Base-by-base conservation (phyloP, 768 basidiomycete genomes). In the Gloeopeniophorella convolvens region DNA sequence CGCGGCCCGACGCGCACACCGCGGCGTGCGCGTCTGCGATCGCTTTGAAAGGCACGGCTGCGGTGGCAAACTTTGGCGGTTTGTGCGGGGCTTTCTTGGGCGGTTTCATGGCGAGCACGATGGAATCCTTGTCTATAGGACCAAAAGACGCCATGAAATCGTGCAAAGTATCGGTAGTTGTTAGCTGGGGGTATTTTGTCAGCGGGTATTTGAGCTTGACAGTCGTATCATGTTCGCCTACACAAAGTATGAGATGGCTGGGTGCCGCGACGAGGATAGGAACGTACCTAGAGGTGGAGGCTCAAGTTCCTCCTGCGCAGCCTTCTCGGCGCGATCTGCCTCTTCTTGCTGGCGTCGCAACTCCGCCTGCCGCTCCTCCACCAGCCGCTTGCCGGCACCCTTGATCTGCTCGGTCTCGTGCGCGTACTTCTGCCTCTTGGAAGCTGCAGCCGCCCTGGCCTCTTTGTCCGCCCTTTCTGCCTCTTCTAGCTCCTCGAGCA, bases 391-490 rank as follows among this genome's bases (percentile, higher is more conserved):
- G 0, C 89, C 89, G 54, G 84, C 82, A 36, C 87, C 85, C 64
- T 83, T 86, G 44, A 91, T 80, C 33, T 71, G 73, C 62, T 86
- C 86, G 2, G 80, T 81, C 62, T 85, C 80, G 6, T 76, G 70
- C 67, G 75, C 76, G 45, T 71, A 66, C 37, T 69, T 72, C 3
- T 66, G 68, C 61, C 79, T 77, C 55, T 82, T 77, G 55, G 77
- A 72, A 52, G 78, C 73, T 56, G 79, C 78, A n/a, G 81, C 84
- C 43, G 74, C 57, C 43, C 75, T 75, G 1, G 79, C 72, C 62
- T 84, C 86, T 72, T 89, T 91, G 67, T 83, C 80, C 16, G 76
- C 84, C 8, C 78, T 74, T 58, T 92, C 89, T 28, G 84, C 73
- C 42, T 44, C 82, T 62, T 92, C 89, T 12, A 91, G 73, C 60